phyloP scores from a whole-genome alignment of 2,329 filamentous ascomycete genomes.

The Alternaria sp. region DNA sequence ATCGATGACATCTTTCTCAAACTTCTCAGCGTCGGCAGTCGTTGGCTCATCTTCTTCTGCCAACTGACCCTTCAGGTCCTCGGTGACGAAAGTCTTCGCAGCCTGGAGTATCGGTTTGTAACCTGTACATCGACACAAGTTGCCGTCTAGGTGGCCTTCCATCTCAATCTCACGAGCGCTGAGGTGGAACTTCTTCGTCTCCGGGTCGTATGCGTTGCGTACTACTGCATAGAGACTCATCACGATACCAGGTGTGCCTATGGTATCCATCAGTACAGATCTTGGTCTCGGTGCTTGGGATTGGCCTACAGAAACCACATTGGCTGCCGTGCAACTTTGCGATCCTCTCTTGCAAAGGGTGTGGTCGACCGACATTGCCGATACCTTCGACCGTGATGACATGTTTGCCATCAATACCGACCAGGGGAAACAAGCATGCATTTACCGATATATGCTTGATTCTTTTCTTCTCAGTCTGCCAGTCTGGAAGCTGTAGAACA shows the following conservation, averaged over 20 bases:
- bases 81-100: slow-evolving; percentile 81
- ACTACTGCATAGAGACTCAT: slow-evolving; percentile 91
- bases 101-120: slow-evolving; percentile 93
- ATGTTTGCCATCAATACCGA: slow-evolving; percentile 94
- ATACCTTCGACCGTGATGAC: slow-evolving; percentile 97
- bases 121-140: slow-evolving; percentile 91
- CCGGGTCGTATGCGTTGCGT: slow-evolving; percentile 66
- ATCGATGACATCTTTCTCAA: slow-evolving; percentile 40
- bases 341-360: slow-evolving; percentile 88
- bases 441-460: slow-evolving; percentile 96
- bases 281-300: accelerated
- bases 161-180: slow-evolving; percentile 50
- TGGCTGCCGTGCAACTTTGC: slow-evolving; percentile 91
- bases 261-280: background rate
- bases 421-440: slow-evolving; percentile 88
- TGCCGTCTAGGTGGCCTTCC: slow-evolving; percentile 78
- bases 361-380: slow-evolving; percentile 81
- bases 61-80: slow-evolving; percentile 56
- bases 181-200: slow-evolving; percentile 47
- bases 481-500: slow-evolving; percentile 59
- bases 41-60: slow-evolving; percentile 56
- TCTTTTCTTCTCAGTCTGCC: slow-evolving; percentile 78
- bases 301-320: slow-evolving; percentile 76
- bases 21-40: slow-evolving; percentile 59
- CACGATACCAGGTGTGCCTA: slow-evolving; percentile 84